Percentiles rank a stretch among this genome's conserved stretches.
phyloP scores from a whole-genome alignment of 306 rosid genomes.

The Corylus avellana region DNA sequence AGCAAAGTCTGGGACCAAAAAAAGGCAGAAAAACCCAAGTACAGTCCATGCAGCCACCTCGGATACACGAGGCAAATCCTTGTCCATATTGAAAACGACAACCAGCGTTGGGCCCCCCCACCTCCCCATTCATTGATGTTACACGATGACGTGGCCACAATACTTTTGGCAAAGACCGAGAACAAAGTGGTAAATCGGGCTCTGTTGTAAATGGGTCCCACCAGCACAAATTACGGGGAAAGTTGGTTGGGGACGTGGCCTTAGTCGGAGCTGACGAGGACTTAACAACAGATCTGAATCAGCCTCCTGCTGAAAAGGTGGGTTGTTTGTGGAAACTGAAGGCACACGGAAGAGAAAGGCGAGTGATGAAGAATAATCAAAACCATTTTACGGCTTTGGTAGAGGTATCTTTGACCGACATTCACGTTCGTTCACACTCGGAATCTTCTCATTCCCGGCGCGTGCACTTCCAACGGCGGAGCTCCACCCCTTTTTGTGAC shows the following conservation, averaged over 20 bases:
- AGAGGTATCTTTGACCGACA: neutral
- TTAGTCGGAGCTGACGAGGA: constrained; percentile 28
- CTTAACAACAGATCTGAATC: neutral
- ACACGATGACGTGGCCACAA: constrained; percentile 15
- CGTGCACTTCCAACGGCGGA: too few relatives aligned
- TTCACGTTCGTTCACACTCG: neutral
- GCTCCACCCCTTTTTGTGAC: constrained; percentile 14
- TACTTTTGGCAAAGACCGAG: neutral
- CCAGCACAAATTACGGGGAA: neutral
- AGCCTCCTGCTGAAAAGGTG: too few relatives aligned
- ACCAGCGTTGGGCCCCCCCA: neutral
- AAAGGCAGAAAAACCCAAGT: neutral
- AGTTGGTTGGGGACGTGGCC: neutral
- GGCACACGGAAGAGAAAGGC: neutral
- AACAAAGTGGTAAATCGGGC: neutral
- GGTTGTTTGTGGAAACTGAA: too few relatives aligned
- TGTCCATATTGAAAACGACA: constrained; percentile 25
- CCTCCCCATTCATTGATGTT: constrained; percentile 13
- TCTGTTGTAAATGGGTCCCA: neutral
- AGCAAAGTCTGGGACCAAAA: neutral
- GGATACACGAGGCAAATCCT: constrained; percentile 34
- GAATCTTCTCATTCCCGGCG: neutral
- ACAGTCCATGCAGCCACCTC: constrained; percentile 30
- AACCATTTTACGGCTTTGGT: neutral
- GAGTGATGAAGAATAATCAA: neutral